Conservation (phyloP, 2,329 filamentous ascomycete genomes). For the Cercospora zeina region DNA sequence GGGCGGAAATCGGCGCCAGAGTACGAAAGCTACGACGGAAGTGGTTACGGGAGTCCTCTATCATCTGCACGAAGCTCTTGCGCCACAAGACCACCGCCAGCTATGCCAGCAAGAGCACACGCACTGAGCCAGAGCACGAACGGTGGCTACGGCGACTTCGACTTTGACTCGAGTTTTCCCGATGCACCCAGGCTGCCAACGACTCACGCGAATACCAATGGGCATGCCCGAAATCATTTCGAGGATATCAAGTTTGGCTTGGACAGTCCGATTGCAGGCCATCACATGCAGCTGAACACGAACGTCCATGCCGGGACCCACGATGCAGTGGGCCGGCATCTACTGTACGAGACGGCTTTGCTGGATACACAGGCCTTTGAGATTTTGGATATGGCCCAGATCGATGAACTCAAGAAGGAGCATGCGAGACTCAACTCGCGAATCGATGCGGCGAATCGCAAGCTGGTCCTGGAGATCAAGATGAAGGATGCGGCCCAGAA, state of each 20-base stretch:
- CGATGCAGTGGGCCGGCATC: slow-evolving; percentile 75
- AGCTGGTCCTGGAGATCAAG: slow-evolving; percentile 86
- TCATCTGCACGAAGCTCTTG: slow-evolving; percentile 22
- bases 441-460: slow-evolving; percentile 79
- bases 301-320: slow-evolving; percentile 33
- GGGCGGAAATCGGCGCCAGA: slow-evolving; percentile 22
- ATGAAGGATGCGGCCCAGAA: slow-evolving; percentile 90
- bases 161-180: slow-evolving; percentile 27
- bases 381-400: slow-evolving; percentile 85
- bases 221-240: slow-evolving; percentile 24
- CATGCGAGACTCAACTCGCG: slow-evolving; percentile 68
- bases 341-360: slow-evolving; percentile 90
- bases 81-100: slow-evolving; percentile 17
- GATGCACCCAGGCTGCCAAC: slow-evolving; percentile 19
- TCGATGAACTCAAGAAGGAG: slow-evolving; percentile 89
- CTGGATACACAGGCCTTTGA: slow-evolving; percentile 83
- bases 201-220: slow-evolving; percentile 20
- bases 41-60: slow-evolving; percentile 31
- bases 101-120: slow-evolving; percentile 20
- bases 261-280: slow-evolving; percentile 28
- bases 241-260: slow-evolving; percentile 32
- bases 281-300: slow-evolving; percentile 37
- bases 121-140: slow-evolving; percentile 20
- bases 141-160: slow-evolving; percentile 31
- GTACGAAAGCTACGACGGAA: slow-evolving; percentile 37